Percentiles rank a stretch among this genome's conserved stretches.
These are phyloP conservation scores for Tephrocybe sp. DNA, from an alignment of 768 basidiomycete genomes.

Conservation along the genomic window DNA sequence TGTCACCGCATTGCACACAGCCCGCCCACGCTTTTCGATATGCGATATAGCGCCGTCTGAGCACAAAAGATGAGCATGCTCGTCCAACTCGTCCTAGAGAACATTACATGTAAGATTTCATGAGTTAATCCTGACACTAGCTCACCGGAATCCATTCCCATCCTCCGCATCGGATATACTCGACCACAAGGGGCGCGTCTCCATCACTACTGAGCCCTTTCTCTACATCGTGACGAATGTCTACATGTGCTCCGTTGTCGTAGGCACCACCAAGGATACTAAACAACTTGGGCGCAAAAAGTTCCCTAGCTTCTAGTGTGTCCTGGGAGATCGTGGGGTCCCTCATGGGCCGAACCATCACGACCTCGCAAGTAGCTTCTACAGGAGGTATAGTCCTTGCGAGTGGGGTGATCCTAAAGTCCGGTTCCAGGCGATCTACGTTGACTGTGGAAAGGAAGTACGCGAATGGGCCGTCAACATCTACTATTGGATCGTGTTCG, in stretches of 20 bases:
- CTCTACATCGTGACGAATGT: conserved; percentile 50
- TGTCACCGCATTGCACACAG: conserved; percentile 43
- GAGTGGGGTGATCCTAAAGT: conserved; percentile 76
- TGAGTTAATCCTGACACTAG: neutral
- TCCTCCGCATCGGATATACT: conserved; percentile 74
- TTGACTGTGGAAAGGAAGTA: conserved; percentile 86
- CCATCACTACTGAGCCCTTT: conserved; percentile 42
- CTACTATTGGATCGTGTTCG: conserved; percentile 35
- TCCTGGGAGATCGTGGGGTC: conserved; percentile 49
- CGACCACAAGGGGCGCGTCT: conserved; percentile 59
- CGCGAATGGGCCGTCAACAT: conserved; percentile 73
- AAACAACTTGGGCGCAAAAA: conserved; percentile 55
- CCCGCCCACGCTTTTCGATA: conserved; percentile 63
- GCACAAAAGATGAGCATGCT: conserved; percentile 71
- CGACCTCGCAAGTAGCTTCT: conserved; percentile 62
- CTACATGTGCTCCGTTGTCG: conserved; percentile 68
- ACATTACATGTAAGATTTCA: conserved; percentile 2
- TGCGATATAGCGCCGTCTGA: conserved; percentile 72
- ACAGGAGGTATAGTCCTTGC: conserved; percentile 43
- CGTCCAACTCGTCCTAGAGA: conserved; percentile 57
- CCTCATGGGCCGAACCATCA: conserved; percentile 72
- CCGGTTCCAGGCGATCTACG: conserved; percentile 83
- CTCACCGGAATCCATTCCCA: conserved; percentile 87
- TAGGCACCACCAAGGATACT: conserved; percentile 71
- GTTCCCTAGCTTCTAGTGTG: conserved; percentile 39